Evolutionary conservation across 2,329 filamentous ascomycete species (phyloP).

Genomic region (Monosporascus sp.): DNA sequence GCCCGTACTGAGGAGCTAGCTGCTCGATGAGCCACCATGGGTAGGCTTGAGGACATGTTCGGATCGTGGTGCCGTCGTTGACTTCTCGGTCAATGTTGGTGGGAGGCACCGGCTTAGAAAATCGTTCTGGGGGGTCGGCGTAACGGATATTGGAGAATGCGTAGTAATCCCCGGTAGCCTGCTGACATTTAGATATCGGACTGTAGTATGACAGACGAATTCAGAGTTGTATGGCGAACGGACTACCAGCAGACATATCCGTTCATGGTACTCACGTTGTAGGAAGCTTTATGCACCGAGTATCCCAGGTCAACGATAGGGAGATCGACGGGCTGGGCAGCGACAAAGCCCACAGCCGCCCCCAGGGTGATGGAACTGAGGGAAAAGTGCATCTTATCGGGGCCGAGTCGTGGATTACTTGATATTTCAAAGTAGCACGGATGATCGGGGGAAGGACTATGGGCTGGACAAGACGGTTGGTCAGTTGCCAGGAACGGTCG

Average conservation of each 20-base stretch:
- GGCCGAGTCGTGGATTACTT: too few relatives aligned
- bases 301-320: conserved; percentile 22
- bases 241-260: neutral
- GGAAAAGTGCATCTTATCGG: too few relatives aligned
- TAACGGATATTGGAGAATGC: conserved; percentile 35
- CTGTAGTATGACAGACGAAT: neutral
- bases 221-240: neutral
- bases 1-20: conserved; percentile 6
- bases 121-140: conserved; percentile 30
- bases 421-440: too few relatives aligned
- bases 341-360: too few relatives aligned
- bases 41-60: conserved; percentile 24
- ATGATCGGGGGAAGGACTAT: too few relatives aligned
- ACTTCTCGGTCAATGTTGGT: conserved; percentile 19
- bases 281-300: conserved; percentile 14
- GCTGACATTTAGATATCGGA: neutral
- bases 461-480: too few relatives aligned
- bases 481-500: too few relatives aligned
- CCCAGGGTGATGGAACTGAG: too few relatives aligned
- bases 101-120: conserved; percentile 24
- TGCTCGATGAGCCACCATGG: conserved; percentile 22
- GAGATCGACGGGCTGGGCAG: too few relatives aligned
- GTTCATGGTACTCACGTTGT: neutral
- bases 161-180: conserved; percentile 29
- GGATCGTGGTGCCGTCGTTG: conserved; percentile 9